Evolutionary conservation across 768 basidiomycete genomes (phyloP).

Genomic region (Mrakia gelida): DNA sequence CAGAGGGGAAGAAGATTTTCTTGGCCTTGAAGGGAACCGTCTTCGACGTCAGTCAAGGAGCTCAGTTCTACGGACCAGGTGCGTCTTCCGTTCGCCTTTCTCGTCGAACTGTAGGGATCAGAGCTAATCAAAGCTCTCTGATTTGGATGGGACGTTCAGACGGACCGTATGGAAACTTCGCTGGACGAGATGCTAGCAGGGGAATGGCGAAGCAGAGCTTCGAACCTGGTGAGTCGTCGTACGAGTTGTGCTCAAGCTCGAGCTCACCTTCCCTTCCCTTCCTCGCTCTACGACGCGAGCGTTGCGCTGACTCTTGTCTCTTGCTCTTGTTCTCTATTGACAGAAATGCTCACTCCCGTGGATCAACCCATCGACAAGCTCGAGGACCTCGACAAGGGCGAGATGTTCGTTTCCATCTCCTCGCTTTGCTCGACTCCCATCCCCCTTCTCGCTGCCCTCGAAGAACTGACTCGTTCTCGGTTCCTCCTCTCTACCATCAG

Average conservation of each 20-base stretch:
- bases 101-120: background rate
- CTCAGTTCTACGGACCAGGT: conserved; percentile 95
- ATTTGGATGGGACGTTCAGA: conserved; percentile 49
- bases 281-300: background rate
- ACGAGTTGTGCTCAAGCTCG: background rate
- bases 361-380: conserved; percentile 83
- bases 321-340: background rate
- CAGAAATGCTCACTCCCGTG: conserved; percentile 85
- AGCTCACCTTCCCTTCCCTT: background rate
- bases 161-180: conserved; percentile 97
- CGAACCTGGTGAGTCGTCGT: conserved; percentile 62
- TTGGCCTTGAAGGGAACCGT: conserved; percentile 81
- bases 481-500: conserved; percentile 52
- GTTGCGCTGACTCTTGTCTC: background rate
- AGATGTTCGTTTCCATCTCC: conserved; percentile 59
- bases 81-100: conserved; percentile 38
- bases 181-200: conserved; percentile 88
- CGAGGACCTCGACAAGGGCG: conserved; percentile 67
- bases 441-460: background rate
- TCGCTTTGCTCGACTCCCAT: background rate
- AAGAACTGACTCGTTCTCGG: background rate
- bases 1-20: conserved; percentile 62
- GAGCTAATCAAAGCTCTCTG: background rate
- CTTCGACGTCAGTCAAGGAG: conserved; percentile 86
- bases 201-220: conserved; percentile 99